phyloP scores from a whole-genome alignment of 2,329 filamentous ascomycete genomes.

The Venturia oleaginea region DNA sequence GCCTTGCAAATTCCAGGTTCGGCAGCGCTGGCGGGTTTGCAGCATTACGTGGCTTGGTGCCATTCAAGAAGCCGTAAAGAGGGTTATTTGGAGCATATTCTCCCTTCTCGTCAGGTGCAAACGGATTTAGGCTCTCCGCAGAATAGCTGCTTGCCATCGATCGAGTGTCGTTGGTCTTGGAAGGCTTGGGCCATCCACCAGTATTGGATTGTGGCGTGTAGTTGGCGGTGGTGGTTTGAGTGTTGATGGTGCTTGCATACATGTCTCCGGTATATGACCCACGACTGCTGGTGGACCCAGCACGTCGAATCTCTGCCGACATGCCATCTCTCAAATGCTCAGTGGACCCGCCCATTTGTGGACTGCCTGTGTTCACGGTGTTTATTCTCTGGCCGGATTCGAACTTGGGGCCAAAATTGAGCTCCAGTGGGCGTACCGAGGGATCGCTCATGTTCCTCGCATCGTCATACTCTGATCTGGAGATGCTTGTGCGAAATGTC shows the following conservation, averaged over 20 bases:
- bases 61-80: constrained; percentile 15
- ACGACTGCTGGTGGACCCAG: constrained; percentile 8
- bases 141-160: constrained; percentile 28
- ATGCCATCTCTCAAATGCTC: constrained; percentile 23
- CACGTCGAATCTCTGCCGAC: constrained; percentile 9
- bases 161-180: constrained; percentile 14
- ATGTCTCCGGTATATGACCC: constrained; percentile 1
- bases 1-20: constrained; percentile 33
- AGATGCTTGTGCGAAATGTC: constrained; percentile 9
- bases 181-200: background rate
- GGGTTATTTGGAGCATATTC: constrained; percentile 22
- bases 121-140: constrained; percentile 15
- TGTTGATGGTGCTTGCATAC: background rate
- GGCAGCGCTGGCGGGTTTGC: constrained; percentile 21
- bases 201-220: constrained; percentile 1
- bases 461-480: constrained; percentile 34
- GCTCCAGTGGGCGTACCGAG: constrained; percentile 58
- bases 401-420: constrained; percentile 33
- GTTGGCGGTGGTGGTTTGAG: background rate
- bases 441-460: constrained; percentile 48
- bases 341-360: constrained; percentile 54
- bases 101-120: background rate
- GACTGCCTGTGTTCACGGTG: constrained; percentile 59
- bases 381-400: constrained; percentile 47
- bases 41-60: constrained; percentile 29